Evolutionary conservation across 1,284 basidiomycete species (phyloP).

Genomic region (Cerrena zonata): DNA sequence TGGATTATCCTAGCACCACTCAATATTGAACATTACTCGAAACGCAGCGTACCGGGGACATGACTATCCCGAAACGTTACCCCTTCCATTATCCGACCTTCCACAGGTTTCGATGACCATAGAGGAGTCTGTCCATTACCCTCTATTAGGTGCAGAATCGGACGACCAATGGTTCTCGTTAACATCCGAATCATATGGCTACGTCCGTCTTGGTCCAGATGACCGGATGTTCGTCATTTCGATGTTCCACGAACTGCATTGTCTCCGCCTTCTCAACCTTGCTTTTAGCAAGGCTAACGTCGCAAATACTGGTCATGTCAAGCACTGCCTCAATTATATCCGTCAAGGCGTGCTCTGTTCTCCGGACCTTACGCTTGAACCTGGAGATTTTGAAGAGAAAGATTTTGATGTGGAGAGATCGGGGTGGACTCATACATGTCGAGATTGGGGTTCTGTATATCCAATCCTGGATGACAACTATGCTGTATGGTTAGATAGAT

Average conservation of each 20-base stretch:
- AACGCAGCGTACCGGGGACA: background rate
- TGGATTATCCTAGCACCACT: too few species aligned
- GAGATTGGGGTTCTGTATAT: background rate
- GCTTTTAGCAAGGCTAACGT: conserved; percentile 19
- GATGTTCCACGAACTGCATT: conserved; percentile 31
- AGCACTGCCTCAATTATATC: conserved; percentile 29
- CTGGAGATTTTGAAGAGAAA: background rate
- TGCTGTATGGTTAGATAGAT: background rate
- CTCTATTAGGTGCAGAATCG: background rate
- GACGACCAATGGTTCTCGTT: background rate
- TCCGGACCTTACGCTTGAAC: conserved; percentile 25
- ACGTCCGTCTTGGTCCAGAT: conserved; percentile 7
- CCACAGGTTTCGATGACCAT: background rate
- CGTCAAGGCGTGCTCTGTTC: conserved; percentile 24
- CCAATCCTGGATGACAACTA: background rate
- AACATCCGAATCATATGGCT: conserved; percentile 3
- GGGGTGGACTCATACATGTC: background rate
- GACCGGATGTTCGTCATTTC: conserved; percentile 22
- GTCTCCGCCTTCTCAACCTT: conserved; percentile 21
- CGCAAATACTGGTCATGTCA: conserved; percentile 15
- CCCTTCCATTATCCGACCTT: background rate
- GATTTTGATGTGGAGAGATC: background rate
- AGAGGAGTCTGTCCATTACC: background rate
- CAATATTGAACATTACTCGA: too few species aligned
- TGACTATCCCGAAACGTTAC: background rate